Evolutionary conservation across 225 moss, liverwort and hornwort genomes (phyloP).

Genomic region (Sphagnum tenellum): DNA sequence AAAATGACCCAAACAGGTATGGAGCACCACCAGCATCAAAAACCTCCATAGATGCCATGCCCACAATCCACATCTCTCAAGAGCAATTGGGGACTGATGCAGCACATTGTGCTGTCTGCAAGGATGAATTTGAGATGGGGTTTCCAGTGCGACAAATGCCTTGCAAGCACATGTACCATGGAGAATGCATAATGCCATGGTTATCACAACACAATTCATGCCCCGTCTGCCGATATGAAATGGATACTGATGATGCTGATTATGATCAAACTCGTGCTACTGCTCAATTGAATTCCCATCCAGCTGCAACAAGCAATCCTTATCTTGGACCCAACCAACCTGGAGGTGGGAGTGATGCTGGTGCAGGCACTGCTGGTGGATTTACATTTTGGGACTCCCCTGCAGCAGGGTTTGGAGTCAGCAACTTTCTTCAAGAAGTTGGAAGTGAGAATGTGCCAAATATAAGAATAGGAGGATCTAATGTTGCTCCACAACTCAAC

Average conservation of each 20-base stretch:
- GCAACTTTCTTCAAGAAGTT: too few species aligned
- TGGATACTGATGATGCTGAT: conserved; percentile 52
- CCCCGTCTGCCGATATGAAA: conserved; percentile 51
- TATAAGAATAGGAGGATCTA: too few species aligned
- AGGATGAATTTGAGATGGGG: conserved; percentile 90
- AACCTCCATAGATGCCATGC: conserved; percentile 83
- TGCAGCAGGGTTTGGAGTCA: too few species aligned
- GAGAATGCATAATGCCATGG: conserved; percentile 52
- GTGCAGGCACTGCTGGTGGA: too few species aligned
- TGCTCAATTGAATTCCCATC: too few species aligned
- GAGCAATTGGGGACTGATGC: conserved; percentile 91
- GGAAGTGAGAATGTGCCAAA: too few species aligned
- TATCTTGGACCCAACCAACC: too few species aligned
- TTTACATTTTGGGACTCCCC: too few species aligned
- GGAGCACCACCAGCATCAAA: conserved; percentile 90
- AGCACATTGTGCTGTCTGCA: conserved; percentile 98
- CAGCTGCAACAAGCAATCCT: too few species aligned
- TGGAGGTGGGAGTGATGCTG: too few species aligned
- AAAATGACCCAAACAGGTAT: conserved; percentile 83
- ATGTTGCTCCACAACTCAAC: too few species aligned
- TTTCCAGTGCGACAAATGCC: conserved; percentile 87
- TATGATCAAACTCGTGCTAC: conserved; percentile 15
- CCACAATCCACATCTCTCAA: conserved; percentile 68
- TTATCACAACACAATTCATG: conserved; percentile 40
- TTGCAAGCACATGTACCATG: conserved; percentile 45